Base-by-base conservation (phyloP, 1,284 basidiomycete species). In the Caloboletus inedulis region DNA sequence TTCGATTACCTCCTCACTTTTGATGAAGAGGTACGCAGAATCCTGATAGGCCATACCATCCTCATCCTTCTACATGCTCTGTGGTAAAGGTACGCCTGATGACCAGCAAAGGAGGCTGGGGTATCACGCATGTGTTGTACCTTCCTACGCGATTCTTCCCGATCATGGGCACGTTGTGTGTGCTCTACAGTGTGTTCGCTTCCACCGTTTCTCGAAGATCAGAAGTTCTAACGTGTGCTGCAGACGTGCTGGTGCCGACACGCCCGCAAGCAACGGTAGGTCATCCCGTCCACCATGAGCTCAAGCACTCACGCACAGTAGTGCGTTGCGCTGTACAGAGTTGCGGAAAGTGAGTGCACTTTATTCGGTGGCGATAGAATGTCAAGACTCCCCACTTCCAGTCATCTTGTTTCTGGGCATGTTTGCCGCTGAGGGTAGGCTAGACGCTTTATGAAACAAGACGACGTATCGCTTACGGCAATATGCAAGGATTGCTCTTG, bases 1-100 rank as follows among this genome's bases (percentile, higher is more conserved):
- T 7, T 56, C 8, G 53, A 56, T 40, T 56, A 56, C 31, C 13
- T 54, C 9, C 45, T 54, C 35, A 54, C 53, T 9, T 19, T 55
- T 34, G 46, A 56, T 5, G 44, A 56, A 51, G 53, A 56, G 42
- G 53, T 52, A n/a, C 10, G 47, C 30, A 34, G 44, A 27, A 19
- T n/a, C 14, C 40, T 14, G 16, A 21, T n/a, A 10, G 4, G 8
- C 39, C 12, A 7, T 13, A 2, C 9, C 29, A 7, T 12, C 14
- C n/a, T 47, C n/a, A n/a, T n/a, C n/a, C n/a, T n/a, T n/a, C n/a
- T 4, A 46, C 23, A 16, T 4, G 7, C 13, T 21, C 23, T 4
- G 12, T 7, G 4, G 29, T 19, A 27, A 35, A 52, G 51, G 51
- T 45, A 27, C 21, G 23, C 21, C 23, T 53, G 52, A 23, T 54